Percentiles rank a stretch among this genome's conserved stretches.
These are phyloP conservation scores for Xylaria sp. DNA, from an alignment of 2,329 filamentous ascomycete genomes.

Conservation along the genomic window DNA sequence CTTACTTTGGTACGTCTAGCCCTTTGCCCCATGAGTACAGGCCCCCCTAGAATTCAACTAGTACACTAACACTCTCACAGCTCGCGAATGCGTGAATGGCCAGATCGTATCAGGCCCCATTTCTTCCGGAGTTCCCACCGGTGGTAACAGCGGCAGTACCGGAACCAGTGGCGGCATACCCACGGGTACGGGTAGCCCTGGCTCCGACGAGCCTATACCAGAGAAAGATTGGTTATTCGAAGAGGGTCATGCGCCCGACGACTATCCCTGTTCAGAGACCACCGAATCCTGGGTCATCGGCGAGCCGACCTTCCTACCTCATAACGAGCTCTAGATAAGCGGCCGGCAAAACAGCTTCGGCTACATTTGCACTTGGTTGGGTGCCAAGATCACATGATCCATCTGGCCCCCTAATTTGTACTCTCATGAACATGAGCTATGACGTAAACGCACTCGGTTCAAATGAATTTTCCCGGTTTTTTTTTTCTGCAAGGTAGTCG, in stretches of 20 bases:
- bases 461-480: constrained; percentile 4
- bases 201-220: not conserved
- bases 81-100: constrained; percentile 33
- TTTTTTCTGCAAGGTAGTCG: not conserved
- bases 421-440: constrained; percentile 27
- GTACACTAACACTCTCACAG: not conserved
- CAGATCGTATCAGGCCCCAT: constrained; percentile 15
- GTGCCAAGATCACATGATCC: not conserved
- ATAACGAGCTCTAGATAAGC: constrained; percentile 38
- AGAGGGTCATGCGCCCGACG: constrained; percentile 30
- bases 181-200: not conserved
- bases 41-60: not conserved
- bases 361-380: not conserved
- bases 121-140: not conserved
- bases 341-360: not conserved
- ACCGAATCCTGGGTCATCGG: constrained; percentile 35
- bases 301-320: constrained; percentile 39
- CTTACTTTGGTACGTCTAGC: constrained; percentile 26
- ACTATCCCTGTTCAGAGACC: constrained; percentile 34
- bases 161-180: not conserved
- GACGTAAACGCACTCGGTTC: constrained; percentile 31
- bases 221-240: constrained; percentile 24
- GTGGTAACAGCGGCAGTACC: not conserved
- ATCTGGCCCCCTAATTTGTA: not conserved
- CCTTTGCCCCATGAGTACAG: not conserved